Evolutionary conservation across 345 rosid genomes (phyloP).

Genomic region (Hirschfeldia incana): DNA sequence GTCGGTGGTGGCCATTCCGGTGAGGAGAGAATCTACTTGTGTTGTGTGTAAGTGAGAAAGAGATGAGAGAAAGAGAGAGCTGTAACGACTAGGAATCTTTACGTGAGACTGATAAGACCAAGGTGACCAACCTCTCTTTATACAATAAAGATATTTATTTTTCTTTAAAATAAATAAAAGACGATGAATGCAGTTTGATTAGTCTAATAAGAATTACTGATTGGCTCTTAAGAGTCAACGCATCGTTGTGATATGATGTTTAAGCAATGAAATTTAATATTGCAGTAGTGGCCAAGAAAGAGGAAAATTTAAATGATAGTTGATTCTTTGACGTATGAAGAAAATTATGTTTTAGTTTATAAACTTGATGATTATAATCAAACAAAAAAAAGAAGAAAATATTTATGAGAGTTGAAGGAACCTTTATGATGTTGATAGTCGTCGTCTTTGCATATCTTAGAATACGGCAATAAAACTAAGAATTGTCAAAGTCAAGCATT

Average conservation of each 20-base stretch:
- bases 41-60: slow-evolving; percentile 10
- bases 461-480: not conserved
- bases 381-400: not conserved
- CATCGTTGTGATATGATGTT: not conserved
- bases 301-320: not conserved
- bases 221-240: slow-evolving; percentile 20
- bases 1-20: slow-evolving; percentile 28
- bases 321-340: slow-evolving; percentile 16
- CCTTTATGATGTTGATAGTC: slow-evolving; percentile 23
- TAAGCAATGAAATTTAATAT: not conserved
- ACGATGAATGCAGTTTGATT: not conserved
- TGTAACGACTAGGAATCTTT: slow-evolving; percentile 18
- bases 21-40: not conserved
- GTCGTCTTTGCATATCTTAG: slow-evolving; percentile 4
- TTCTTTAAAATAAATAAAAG: not conserved
- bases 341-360: not conserved
- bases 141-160: not conserved
- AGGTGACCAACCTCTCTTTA: not conserved
- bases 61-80: slow-evolving; percentile 6
- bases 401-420: slow-evolving; percentile 4
- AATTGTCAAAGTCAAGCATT: slow-evolving; percentile 1
- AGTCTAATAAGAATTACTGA: slow-evolving; percentile 5
- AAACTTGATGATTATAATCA: not conserved
- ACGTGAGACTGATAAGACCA: slow-evolving; percentile 21
- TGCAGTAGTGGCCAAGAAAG: not conserved